Base-by-base conservation (phyloP, 768 basidiomycete species). In the Leccinum incarnatum region DNA sequence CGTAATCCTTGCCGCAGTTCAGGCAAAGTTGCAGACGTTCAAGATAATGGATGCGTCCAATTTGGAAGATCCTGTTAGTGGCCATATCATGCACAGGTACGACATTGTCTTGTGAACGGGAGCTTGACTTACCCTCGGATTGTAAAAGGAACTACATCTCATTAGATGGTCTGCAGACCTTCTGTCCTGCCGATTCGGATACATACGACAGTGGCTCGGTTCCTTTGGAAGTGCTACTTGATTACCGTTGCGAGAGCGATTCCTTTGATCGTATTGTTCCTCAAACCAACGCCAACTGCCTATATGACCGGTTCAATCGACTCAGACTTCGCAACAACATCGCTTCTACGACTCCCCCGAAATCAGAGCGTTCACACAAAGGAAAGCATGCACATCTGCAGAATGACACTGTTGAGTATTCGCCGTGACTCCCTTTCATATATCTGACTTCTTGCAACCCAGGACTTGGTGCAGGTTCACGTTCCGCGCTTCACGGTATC, bases 261-360 rank as follows among this genome's bases (percentile, higher is more conserved):
- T 85, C 85, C 51, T 96, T 96, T 71, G 93, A 96, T 66, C 88
- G 93, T 2, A 80, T 98, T 40, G 90, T 98, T 6, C 90, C 93
- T 3, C 91, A 93, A 72, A 93, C 95, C 0, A 85, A 91, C 57
- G 91, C 90, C 1, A 85, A 81, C 4, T 84, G 96, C 60, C 89
- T 87, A 50, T 93, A 95, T 69, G 95, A 98, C 79, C 94, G 92
- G 70, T 96, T 96, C 78, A 98, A 98, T 74, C 87, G 89, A 45
- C 81, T 97, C 9, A 87, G 95, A 36, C 76, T 95, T 53, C 87
- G 87, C 47, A 92, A 87, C 63, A 85, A 83, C 60, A 74, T 87
- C 30, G 85, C 86, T 32, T 82, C 84, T 11, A 76, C 79, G 32
- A 69, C 74, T n/a, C 71, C 68, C 11, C 70, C 76, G 15, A 79